Evolutionary conservation across 768 basidiomycete genomes (phyloP).

Genomic region (Mrakia blollopis): DNA sequence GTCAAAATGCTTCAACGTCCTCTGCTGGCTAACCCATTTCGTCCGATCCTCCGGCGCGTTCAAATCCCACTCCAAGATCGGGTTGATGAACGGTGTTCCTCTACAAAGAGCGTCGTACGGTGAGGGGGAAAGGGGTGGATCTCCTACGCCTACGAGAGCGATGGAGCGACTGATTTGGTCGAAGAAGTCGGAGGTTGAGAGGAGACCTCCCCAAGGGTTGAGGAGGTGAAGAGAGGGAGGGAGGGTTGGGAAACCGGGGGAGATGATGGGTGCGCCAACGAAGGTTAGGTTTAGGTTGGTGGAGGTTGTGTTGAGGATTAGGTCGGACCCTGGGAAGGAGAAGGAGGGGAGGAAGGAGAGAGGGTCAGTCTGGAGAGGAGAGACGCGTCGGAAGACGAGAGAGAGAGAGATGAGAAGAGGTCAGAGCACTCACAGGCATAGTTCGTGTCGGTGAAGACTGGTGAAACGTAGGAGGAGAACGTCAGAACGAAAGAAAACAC

Average conservation of each 20-base stretch:
- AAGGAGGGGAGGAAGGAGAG: too few species aligned
- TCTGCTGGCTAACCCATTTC: not conserved
- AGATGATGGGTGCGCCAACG: slow-evolving; percentile 1
- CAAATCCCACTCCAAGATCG: not conserved
- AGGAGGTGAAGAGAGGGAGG: slow-evolving; percentile 1
- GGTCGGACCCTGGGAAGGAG: slow-evolving; percentile 6
- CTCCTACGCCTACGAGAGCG: not conserved
- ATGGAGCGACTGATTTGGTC: not conserved
- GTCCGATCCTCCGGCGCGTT: not conserved
- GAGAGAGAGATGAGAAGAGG: not conserved
- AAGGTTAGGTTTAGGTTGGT: not conserved
- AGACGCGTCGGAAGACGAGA: not conserved
- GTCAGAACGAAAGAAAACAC: not conserved
- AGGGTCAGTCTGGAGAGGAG: too few species aligned
- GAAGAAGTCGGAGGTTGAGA: not conserved
- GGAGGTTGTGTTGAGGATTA: slow-evolving; percentile 9
- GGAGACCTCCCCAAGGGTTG: not conserved
- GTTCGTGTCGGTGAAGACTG: not conserved
- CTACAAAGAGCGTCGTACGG: slow-evolving; percentile 6
- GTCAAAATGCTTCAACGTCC: not conserved
- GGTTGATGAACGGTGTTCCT: not conserved
- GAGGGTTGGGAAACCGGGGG: not conserved
- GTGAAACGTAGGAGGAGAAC: not conserved
- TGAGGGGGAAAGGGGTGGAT: not conserved
- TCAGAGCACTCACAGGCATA: not conserved